A percentile compares a stretch with the other conserved stretches of the same genome.
Conservation (phyloP, 2,329 filamentous ascomycete species). For the Epichloe coenophiala region DNA sequence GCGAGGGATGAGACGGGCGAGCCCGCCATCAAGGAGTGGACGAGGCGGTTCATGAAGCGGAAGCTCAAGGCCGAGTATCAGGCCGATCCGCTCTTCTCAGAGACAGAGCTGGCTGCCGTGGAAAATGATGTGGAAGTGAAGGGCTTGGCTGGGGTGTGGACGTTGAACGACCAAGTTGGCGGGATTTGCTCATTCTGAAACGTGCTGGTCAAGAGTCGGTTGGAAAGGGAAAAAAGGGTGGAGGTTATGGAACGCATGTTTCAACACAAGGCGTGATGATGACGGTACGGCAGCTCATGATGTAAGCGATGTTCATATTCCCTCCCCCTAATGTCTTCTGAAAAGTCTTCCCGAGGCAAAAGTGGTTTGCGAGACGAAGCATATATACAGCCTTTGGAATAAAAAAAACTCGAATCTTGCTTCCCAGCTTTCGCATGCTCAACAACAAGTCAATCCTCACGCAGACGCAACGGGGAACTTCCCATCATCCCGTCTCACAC, state of each 20-base stretch:
- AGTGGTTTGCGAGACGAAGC: background rate
- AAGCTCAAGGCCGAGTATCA: constrained; percentile 34
- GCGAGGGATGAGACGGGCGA: constrained; percentile 92
- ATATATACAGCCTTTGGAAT: background rate
- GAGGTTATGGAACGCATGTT: background rate
- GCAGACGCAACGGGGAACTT: constrained; percentile 12
- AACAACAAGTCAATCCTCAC: background rate
- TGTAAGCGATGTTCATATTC: background rate
- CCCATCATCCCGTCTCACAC: constrained; percentile 18
- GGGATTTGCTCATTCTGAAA: constrained; percentile 42
- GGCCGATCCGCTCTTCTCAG: constrained; percentile 45
- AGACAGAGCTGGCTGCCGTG: constrained; percentile 28
- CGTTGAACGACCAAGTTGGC: constrained; percentile 65
- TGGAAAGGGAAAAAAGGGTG: too few species aligned
- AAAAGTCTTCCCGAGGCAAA: background rate
- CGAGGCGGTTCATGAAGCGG: constrained; percentile 42
- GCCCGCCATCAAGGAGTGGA: constrained; percentile 62
- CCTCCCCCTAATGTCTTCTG: background rate
- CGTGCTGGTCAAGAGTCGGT: background rate
- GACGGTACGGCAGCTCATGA: background rate
- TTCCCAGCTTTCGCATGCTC: too few species aligned
- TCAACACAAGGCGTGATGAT: background rate
- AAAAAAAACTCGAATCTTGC: too few species aligned
- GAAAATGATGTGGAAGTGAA: constrained; percentile 35
- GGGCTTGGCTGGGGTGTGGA: constrained; percentile 76